Percentiles rank a stretch among this genome's conserved stretches.
Conservation (phyloP, 257 asterid genomes). For the Sherardia arvensis region DNA sequence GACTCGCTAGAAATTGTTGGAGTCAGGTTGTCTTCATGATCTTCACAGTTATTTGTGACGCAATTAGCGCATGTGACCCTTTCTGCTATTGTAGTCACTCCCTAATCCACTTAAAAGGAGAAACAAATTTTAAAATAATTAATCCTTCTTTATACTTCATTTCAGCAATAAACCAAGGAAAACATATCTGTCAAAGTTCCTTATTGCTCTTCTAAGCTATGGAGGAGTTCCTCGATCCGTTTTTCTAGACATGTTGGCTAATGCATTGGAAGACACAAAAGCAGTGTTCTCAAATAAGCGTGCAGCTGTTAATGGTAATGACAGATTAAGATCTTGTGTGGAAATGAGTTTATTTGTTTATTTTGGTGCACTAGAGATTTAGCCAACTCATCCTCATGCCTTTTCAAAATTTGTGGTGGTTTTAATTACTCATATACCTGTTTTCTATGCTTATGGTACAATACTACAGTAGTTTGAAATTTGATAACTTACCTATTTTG, state of each 20-base stretch:
- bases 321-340: neutral
- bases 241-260: conserved; percentile 39
- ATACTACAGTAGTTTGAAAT: neutral
- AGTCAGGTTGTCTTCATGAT: conserved; percentile 35
- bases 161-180: conserved; percentile 58
- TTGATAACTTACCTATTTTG: neutral
- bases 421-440: neutral
- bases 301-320: conserved; percentile 65
- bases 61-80: too few relatives aligned
- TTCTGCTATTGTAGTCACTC: too few relatives aligned
- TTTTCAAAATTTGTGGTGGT: neutral
- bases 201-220: conserved; percentile 63
- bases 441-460: neutral
- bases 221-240: conserved; percentile 59
- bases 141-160: neutral
- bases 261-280: conserved; percentile 45
- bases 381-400: neutral
- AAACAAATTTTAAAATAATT: neutral
- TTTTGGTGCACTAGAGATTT: neutral
- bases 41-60: neutral
- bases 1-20: conserved; percentile 64
- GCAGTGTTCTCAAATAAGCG: conserved; percentile 40
- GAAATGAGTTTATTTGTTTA: neutral
- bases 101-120: neutral
- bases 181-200: conserved; percentile 38